Percentiles rank a stretch among this genome's conserved stretches.
These are phyloP conservation scores for Kazachstania bromeliacearum DNA, from an alignment of 805 yeast species.

Conservation along the genomic window DNA sequence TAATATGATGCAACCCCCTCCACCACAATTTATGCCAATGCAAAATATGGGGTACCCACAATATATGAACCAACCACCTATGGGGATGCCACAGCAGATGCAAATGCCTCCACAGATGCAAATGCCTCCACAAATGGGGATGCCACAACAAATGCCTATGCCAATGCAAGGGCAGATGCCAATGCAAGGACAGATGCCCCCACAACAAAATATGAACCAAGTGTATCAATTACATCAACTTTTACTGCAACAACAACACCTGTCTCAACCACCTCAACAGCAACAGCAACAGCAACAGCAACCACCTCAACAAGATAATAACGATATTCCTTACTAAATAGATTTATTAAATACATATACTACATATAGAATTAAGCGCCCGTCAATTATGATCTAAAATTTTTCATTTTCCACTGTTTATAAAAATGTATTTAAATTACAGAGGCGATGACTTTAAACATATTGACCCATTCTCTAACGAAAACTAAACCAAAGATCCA, in stretches of 20 bases:
- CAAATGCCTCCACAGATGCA: conserved; percentile 7
- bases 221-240: conserved; percentile 20
- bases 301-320: not conserved
- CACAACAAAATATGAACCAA: conserved; percentile 14
- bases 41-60: conserved; percentile 1
- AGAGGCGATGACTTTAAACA: not conserved
- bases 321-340: conserved; percentile 1
- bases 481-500: not conserved
- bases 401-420: not conserved
- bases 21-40: not conserved
- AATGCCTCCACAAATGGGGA: too few species aligned
- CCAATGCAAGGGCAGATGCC: not conserved
- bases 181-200: conserved; percentile 3
- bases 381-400: not conserved
- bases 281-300: conserved; percentile 4
- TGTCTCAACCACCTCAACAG: conserved; percentile 7
- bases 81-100: conserved; percentile 3
- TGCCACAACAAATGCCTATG: conserved; percentile 2
- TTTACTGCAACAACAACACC: conserved; percentile 19
- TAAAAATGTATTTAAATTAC: not conserved
- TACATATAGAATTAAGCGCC: not conserved
- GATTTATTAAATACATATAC: not conserved
- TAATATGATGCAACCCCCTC: not conserved
- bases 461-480: not conserved
- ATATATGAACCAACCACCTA: conserved; percentile 3